Conservation (phyloP, 2,329 filamentous ascomycete genomes). For the Zopfia rhizophila region DNA sequence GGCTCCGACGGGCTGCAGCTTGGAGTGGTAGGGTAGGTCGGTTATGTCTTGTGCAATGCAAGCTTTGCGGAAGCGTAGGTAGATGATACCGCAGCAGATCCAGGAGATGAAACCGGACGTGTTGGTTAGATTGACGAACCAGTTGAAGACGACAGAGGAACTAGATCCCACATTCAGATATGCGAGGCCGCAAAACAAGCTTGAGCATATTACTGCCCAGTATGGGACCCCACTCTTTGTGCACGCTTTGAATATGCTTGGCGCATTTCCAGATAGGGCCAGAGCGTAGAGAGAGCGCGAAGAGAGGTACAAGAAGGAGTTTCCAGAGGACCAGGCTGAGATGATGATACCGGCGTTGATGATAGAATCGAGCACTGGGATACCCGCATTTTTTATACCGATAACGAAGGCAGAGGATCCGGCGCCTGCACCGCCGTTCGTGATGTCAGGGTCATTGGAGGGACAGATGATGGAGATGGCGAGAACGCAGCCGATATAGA, state of each 20-base stretch:
- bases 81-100: slow-evolving; percentile 66
- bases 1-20: slow-evolving; percentile 71
- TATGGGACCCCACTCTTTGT: slow-evolving; percentile 69
- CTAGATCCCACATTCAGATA: slow-evolving; percentile 61
- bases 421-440: slow-evolving; percentile 63
- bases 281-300: slow-evolving; percentile 64
- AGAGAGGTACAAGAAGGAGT: slow-evolving; percentile 64
- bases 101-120: slow-evolving; percentile 64
- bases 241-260: slow-evolving; percentile 68
- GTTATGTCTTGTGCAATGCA: slow-evolving; percentile 64
- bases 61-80: slow-evolving; percentile 69
- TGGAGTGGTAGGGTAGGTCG: slow-evolving; percentile 64
- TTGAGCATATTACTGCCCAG: slow-evolving; percentile 56
- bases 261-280: slow-evolving; percentile 73
- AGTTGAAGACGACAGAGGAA: slow-evolving; percentile 66
- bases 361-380: slow-evolving; percentile 69
- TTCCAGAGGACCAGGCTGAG: slow-evolving; percentile 69
- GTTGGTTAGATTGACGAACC: slow-evolving; percentile 77
- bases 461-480: slow-evolving; percentile 71
- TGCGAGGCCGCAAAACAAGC: slow-evolving; percentile 58
- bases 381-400: slow-evolving; percentile 61
- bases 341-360: slow-evolving; percentile 76
- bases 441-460: slow-evolving; percentile 62
- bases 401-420: slow-evolving; percentile 63
- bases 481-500: slow-evolving; percentile 68